Evolutionary conservation across 441 rosid genomes (phyloP), one percentile per base, ranked within the genome.

Genomic region (Syzygium malaccense): DNA sequence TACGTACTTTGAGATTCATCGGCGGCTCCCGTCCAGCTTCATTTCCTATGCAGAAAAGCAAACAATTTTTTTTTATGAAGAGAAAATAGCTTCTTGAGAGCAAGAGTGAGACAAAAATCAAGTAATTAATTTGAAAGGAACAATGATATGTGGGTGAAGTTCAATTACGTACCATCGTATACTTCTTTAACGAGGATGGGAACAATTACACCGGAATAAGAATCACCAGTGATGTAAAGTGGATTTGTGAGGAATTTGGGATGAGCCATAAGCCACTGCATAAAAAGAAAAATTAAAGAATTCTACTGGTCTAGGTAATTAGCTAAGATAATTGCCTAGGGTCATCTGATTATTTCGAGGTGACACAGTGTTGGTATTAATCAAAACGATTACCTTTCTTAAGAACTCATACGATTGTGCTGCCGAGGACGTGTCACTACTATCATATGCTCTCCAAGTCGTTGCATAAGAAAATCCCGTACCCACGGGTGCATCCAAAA

Each of bases 151-250:
- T 23, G 1, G 62, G 62, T 25, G 5, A 60, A 12, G 15, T 12
- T 37, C n/a, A 41, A 71, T 19, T 37, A 71, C 83, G 17, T 54
- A 87, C 93, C 89, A 75, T 91, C 57, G 0, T 88, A 60, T 55
- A 91, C 68, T 60, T 91, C 14, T 20, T 84, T 60, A 14, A 90
- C 89, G 4, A 91, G 20, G 14, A 91, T 55, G 54, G 92, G 92
- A 17, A 89, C 91, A 26, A 58, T 54, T 23, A 85, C 58, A n/a
- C 92, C 91, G 0, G 92, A 91, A 26, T 90, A 91, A 2, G 91
- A 91, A 90, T 91, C 92, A 11, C 92, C 91, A 48, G 89, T 89
- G n/a, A 91, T 86, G 88, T 89, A 91, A 55, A 89, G 62, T 55
- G 88, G 68, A 87, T 86, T 88, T 48, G 84, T 84, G 12, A 91